Conservation (phyloP, 2,329 filamentous ascomycete genomes). For the Pyrenochaeta sp. region DNA sequence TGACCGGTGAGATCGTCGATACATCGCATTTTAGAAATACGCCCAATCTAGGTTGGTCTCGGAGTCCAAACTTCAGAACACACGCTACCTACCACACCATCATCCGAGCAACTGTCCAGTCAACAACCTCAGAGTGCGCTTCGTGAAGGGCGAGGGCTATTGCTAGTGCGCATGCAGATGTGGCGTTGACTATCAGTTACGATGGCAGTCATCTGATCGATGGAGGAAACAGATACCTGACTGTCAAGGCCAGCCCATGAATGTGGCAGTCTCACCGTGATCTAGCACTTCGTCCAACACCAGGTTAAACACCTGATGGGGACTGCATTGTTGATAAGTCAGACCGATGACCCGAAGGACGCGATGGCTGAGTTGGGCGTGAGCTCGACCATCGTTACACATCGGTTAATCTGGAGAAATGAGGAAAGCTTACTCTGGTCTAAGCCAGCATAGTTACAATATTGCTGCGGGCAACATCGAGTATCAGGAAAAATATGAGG, state of each 20-base stretch:
- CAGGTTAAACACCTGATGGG: background rate
- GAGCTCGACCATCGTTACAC: slow-evolving; percentile 11
- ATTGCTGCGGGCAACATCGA: too few species aligned
- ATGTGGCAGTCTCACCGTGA: background rate
- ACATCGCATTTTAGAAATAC: too few species aligned
- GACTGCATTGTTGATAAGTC: slow-evolving; percentile 1
- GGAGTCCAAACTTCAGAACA: too few species aligned
- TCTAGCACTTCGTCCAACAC: background rate
- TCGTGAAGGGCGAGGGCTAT: background rate
- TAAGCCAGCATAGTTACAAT: too few species aligned
- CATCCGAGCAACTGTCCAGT: background rate
- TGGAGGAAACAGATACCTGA: background rate
- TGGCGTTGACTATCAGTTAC: background rate
- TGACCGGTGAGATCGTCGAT: too few species aligned
- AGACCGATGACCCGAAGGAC: background rate
- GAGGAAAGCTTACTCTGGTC: background rate
- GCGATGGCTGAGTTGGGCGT: background rate
- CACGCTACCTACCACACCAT: background rate
- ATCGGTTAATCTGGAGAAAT: slow-evolving; percentile 12
- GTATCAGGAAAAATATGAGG: too few species aligned
- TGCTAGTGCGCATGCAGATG: background rate
- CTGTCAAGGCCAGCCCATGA: background rate
- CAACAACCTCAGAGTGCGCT: background rate
- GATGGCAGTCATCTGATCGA: background rate
- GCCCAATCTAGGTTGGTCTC: too few species aligned